phyloP scores from a whole-genome alignment of 164 flowering plant species.

The Dillenia suffruticosa region DNA sequence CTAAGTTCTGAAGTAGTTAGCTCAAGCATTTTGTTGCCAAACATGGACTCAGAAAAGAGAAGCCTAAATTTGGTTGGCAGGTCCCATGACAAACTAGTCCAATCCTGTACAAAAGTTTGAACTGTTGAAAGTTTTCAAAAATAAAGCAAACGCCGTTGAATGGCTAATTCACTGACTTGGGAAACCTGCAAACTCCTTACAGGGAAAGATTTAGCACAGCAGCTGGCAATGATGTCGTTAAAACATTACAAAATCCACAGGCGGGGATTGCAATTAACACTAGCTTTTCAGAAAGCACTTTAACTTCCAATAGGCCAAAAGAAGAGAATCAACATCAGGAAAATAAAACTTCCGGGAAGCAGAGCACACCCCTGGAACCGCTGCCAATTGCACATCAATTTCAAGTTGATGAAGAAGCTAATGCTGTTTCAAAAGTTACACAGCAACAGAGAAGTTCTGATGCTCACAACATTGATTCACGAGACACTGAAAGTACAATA shows the following conservation, averaged over 20 bases:
- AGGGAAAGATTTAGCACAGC: conserved; percentile 48
- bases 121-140: too few species aligned
- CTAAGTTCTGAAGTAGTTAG: too few species aligned
- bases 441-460: conserved; percentile 12
- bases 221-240: conserved; percentile 3
- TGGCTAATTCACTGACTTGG: too few species aligned
- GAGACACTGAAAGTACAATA: conserved; percentile 15
- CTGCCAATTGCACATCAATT: conserved; percentile 18
- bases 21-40: too few species aligned
- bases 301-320: conserved; percentile 5
- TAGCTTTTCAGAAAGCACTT: conserved; percentile 8
- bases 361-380: conserved; percentile 2
- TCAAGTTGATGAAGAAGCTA: conserved; percentile 17
- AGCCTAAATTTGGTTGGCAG: too few species aligned
- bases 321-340: conserved; percentile 16
- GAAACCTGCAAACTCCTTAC: conserved; percentile 1
- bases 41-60: too few species aligned
- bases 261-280: conserved; percentile 4
- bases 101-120: too few species aligned
- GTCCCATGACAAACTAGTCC: too few species aligned
- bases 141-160: too few species aligned
- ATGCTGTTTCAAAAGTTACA: conserved; percentile 8
- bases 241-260: conserved; percentile 11
- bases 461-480: conserved; percentile 14
- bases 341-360: conserved; percentile 11